Conservation (phyloP, 2,329 filamentous ascomycete genomes). For the Zasmidium angulare region DNA sequence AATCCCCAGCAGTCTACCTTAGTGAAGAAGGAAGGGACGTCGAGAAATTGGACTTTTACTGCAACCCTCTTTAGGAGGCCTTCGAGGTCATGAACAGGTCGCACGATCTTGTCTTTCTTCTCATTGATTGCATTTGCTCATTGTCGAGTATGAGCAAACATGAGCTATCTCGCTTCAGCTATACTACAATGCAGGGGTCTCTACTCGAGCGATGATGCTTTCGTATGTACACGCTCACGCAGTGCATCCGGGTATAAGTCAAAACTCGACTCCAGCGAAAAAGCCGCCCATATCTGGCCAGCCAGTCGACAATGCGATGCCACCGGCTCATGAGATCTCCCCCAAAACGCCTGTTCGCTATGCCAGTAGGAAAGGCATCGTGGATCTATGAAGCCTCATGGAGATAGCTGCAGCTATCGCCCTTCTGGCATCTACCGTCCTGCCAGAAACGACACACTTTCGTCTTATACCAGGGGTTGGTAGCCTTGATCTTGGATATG, state of each 20-base stretch:
- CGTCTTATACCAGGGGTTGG: constrained; percentile 34
- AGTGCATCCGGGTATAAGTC: not conserved
- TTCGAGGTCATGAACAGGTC: too few relatives aligned
- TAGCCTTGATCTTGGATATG: constrained; percentile 12
- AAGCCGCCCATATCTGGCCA: not conserved
- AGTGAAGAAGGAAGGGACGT: too few relatives aligned
- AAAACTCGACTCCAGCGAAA: not conserved
- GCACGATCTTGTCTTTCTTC: too few relatives aligned
- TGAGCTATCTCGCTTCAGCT: too few relatives aligned
- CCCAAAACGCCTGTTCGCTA: not conserved
- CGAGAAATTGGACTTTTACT: too few relatives aligned
- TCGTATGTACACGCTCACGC: not conserved
- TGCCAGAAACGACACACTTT: constrained; percentile 54
- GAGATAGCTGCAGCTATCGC: constrained; percentile 32
- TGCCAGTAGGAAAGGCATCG: not conserved
- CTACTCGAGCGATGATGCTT: not conserved
- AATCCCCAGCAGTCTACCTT: too few relatives aligned
- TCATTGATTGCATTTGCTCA: too few relatives aligned
- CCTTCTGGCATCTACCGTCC: constrained; percentile 54
- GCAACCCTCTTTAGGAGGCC: too few relatives aligned
- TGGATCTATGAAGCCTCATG: constrained; percentile 22
- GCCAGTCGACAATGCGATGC: not conserved
- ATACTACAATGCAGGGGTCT: not conserved
- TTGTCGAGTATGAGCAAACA: too few relatives aligned
- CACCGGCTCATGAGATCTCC: not conserved